Percentiles rank a stretch among this genome's conserved stretches.
These are phyloP conservation scores for Zygoascus hellenicus DNA, from an alignment of 1,139 yeast genomes.

Conservation along the genomic window DNA sequence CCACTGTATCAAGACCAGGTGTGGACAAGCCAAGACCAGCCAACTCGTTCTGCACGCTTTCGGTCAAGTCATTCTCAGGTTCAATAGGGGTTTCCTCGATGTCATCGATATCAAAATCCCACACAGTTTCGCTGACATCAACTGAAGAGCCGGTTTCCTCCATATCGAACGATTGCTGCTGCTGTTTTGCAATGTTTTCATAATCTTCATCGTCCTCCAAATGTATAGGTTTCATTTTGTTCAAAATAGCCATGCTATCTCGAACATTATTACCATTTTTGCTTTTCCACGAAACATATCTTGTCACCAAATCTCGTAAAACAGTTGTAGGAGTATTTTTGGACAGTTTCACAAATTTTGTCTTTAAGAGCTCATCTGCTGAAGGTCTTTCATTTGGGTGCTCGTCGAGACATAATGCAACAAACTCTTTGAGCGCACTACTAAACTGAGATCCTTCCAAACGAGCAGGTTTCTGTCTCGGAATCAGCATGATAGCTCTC, in stretches of 20 bases:
- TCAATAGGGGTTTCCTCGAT: slow-evolving; percentile 7
- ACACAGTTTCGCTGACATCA: slow-evolving; percentile 34
- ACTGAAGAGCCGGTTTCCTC: background rate
- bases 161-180: background rate
- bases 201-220: slow-evolving; percentile 32
- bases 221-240: slow-evolving; percentile 20
- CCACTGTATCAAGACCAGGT: slow-evolving; percentile 7
- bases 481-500: slow-evolving; percentile 90
- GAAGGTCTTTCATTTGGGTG: slow-evolving; percentile 81
- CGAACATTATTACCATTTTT: slow-evolving; percentile 28
- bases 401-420: slow-evolving; percentile 90
- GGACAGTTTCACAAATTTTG: slow-evolving; percentile 63
- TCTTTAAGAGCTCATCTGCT: slow-evolving; percentile 77
- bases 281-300: slow-evolving; percentile 66
- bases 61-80: background rate
- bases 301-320: slow-evolving; percentile 69
- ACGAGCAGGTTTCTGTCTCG: slow-evolving; percentile 90
- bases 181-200: slow-evolving; percentile 39
- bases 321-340: slow-evolving; percentile 53
- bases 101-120: slow-evolving; percentile 34
- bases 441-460: slow-evolving; percentile 87
- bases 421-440: slow-evolving; percentile 69
- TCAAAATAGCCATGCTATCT: slow-evolving; percentile 27
- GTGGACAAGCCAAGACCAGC: background rate
- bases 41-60: background rate